Evolutionary conservation across 164 flowering plant genomes (phyloP).

Genomic region (Nelumbo lutea): DNA sequence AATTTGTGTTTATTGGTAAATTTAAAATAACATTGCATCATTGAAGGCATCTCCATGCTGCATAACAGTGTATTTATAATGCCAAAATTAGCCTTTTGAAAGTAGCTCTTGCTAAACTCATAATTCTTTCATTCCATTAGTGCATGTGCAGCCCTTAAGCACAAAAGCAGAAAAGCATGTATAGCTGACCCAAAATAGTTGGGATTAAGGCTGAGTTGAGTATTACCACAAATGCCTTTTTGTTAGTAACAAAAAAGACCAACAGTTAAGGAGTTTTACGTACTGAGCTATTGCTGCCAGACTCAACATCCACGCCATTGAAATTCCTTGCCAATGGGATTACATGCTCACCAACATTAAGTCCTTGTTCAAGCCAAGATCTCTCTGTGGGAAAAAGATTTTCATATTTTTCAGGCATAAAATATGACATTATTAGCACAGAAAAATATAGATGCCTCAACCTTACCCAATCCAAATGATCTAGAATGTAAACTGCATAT

Average conservation of each 20-base stretch:
- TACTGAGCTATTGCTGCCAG: slow-evolving; percentile 22
- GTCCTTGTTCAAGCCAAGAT: slow-evolving; percentile 88
- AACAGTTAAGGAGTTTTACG: background rate
- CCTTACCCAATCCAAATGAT: background rate
- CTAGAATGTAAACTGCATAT: background rate
- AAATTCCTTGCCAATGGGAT: slow-evolving; percentile 92
- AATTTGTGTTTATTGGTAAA: no score
- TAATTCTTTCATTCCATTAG: no score
- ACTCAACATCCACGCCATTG: slow-evolving; percentile 61
- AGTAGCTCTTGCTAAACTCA: no score
- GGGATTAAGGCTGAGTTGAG: background rate
- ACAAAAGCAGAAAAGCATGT: no score
- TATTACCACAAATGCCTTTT: slow-evolving; percentile 2
- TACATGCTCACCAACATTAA: slow-evolving; percentile 79
- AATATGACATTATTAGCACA: background rate
- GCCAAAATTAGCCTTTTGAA: no score
- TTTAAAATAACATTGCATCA: no score
- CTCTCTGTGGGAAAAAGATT: slow-evolving; percentile 47
- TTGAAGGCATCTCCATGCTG: no score
- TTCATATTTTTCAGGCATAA: background rate
- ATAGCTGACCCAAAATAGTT: no score
- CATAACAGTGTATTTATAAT: no score
- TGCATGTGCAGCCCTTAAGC: no score
- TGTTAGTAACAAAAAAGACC: no score
- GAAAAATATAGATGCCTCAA: background rate